Percentiles rank a stretch among this genome's conserved stretches.
These are phyloP conservation scores for Wickerhamiella vanderwaltii DNA, from an alignment of 805 yeast species.

Conservation along the genomic window DNA sequence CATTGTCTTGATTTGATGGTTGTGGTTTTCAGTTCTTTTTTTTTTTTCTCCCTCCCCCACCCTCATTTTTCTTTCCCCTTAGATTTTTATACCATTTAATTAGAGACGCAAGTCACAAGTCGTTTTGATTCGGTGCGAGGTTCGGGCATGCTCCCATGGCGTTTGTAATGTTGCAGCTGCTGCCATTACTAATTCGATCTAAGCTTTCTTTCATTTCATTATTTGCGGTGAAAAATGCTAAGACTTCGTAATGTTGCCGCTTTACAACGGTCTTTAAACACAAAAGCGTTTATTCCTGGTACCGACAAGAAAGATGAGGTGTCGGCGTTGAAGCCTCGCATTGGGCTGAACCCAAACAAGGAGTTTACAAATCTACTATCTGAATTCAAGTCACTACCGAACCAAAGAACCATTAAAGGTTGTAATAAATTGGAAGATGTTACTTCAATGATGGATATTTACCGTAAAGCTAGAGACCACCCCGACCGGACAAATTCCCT, in stretches of 20 bases:
- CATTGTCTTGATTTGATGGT: too few relatives aligned
- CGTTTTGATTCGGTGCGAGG: too few relatives aligned
- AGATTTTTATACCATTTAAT: too few relatives aligned
- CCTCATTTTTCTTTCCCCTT: too few relatives aligned
- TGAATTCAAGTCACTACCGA: background rate
- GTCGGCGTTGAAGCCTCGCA: background rate
- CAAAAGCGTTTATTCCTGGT: background rate
- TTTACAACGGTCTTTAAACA: conserved; percentile 1
- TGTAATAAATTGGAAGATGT: conserved; percentile 18
- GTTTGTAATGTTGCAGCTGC: too few relatives aligned
- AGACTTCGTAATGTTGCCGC: conserved; percentile 8
- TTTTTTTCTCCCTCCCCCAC: too few relatives aligned
- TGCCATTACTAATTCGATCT: too few relatives aligned
- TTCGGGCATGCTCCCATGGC: too few relatives aligned
- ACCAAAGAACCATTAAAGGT: conserved; percentile 15
- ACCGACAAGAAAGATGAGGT: background rate
- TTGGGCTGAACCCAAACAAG: background rate
- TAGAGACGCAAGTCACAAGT: too few relatives aligned
- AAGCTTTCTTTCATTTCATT: too few relatives aligned
- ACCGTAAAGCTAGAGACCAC: conserved; percentile 18
- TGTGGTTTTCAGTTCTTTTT: too few relatives aligned
- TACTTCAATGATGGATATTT: conserved; percentile 19
- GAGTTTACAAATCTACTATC: too few relatives aligned
- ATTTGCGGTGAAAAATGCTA: background rate
- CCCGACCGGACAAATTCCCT: conserved; percentile 7